A percentile compares a stretch with the other conserved stretches of the same genome.
These are phyloP conservation scores for Chalaropsis thielavioides DNA, from an alignment of 2,329 filamentous ascomycete species.

Conservation along the genomic window DNA sequence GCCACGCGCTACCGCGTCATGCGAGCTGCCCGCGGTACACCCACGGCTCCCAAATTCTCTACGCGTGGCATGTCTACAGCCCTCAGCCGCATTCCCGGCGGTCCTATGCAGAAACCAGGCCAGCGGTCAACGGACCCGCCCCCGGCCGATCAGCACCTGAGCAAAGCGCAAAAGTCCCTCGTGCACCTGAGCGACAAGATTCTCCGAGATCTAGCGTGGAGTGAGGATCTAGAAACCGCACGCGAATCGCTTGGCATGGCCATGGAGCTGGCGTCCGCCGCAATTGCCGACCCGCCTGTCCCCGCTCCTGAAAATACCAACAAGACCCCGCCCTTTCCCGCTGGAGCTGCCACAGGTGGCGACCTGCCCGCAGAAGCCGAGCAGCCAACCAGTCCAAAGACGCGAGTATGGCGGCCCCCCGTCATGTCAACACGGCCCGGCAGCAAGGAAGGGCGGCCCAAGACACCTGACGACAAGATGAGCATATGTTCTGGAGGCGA, in stretches of 20 bases:
- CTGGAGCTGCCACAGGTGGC: neutral
- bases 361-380: neutral
- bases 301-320: neutral
- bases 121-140: neutral
- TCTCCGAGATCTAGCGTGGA: constrained; percentile 10
- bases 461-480: neutral
- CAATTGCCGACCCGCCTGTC: neutral
- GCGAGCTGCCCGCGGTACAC: constrained; percentile 3
- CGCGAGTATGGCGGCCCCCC: constrained; percentile 7
- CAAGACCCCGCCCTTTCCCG: neutral
- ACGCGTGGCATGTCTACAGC: neutral
- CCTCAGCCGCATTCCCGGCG: neutral
- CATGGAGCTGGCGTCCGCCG: neutral
- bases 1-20: constrained; percentile 11
- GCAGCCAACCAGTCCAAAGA: neutral
- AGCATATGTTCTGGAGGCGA: neutral
- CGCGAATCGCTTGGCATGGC: neutral
- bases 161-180: constrained; percentile 13
- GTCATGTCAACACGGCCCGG: constrained; percentile 4
- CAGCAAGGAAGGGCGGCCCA: constrained; percentile 1
- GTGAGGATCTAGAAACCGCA: constrained; percentile 5
- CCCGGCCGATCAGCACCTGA: constrained; percentile 14
- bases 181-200: constrained; percentile 12
- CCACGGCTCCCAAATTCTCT: constrained; percentile 6
- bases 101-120: neutral